Evolutionary conservation across 108 stramenopile genomes (phyloP).

Genomic region (Aurantiochytrium sp.): DNA sequence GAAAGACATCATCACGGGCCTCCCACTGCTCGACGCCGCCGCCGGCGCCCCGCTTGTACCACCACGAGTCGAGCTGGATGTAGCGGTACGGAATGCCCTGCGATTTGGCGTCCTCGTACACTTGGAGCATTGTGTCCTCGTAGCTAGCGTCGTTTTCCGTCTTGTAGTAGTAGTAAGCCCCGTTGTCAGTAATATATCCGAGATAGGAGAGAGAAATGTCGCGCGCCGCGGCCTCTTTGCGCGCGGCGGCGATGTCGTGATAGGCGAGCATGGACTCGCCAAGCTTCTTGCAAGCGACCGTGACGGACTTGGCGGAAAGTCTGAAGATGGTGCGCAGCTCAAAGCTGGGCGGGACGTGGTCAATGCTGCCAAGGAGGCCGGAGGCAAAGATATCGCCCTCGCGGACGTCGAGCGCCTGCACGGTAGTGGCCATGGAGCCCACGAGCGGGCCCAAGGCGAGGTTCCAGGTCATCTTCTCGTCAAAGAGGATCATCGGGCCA

Average conservation of each 20-base stretch:
- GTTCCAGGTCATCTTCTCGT: not conserved
- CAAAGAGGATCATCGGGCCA: not conserved
- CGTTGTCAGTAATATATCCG: conserved; percentile 49
- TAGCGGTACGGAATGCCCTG: conserved; percentile 34
- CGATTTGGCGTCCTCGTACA: conserved; percentile 16
- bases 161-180: conserved; percentile 53
- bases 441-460: not conserved
- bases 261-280: not conserved
- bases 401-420: not conserved
- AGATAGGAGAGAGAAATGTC: conserved; percentile 9
- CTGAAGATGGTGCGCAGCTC: not conserved
- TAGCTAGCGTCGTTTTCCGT: conserved; percentile 34
- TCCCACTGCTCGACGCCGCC: conserved; percentile 48
- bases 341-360: not conserved
- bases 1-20: conserved; percentile 43
- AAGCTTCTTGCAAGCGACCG: not conserved
- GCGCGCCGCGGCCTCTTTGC: not conserved
- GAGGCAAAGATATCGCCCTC: not conserved
- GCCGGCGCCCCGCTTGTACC: conserved; percentile 36
- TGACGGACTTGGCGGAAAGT: not conserved
- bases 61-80: conserved; percentile 52
- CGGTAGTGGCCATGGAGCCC: not conserved
- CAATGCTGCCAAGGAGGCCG: not conserved
- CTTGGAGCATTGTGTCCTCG: conserved; percentile 34
- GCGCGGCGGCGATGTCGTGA: not conserved